Percentiles rank a stretch among this genome's conserved stretches.
Conservation (phyloP, 257 asterid genomes). For the Gentiana macrophylla region DNA sequence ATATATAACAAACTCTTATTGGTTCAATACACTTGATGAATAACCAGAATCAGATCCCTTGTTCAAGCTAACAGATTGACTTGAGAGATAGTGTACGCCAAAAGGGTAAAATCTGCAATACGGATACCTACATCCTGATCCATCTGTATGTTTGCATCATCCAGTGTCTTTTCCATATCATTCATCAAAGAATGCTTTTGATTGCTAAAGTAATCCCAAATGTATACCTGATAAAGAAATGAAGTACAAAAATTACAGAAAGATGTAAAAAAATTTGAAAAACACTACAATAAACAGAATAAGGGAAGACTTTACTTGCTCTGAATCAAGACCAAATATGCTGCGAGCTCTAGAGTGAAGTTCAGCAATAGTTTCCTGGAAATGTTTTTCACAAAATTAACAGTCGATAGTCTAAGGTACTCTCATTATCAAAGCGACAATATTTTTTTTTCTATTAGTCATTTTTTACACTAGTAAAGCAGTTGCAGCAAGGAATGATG, state of each 20-base stretch:
- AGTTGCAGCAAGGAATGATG: not conserved
- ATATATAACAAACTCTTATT: too few relatives aligned
- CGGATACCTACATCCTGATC: constrained; percentile 89
- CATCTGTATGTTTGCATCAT: constrained; percentile 97
- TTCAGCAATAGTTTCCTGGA: constrained; percentile 86
- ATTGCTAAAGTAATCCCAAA: constrained; percentile 91
- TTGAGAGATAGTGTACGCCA: too few relatives aligned
- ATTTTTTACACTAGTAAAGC: constrained; percentile 3
- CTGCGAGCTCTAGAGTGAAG: constrained; percentile 87
- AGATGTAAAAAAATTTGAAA: not conserved
- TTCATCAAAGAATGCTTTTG: constrained; percentile 86
- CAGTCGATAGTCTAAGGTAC: not conserved
- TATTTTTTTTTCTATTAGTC: not conserved
- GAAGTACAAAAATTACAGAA: constrained; percentile 6
- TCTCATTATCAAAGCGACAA: not conserved
- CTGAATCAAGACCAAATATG: constrained; percentile 58
- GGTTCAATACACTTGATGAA: too few relatives aligned
- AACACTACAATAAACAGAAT: constrained; percentile 11
- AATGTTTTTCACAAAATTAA: constrained; percentile 8
- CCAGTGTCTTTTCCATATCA: constrained; percentile 91
- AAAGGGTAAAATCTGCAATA: constrained; percentile 2
- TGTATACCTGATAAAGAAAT: constrained; percentile 41
- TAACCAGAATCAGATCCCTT: too few relatives aligned
- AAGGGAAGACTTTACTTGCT: constrained; percentile 48
- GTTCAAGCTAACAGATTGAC: too few relatives aligned